Evolutionary conservation across 2,329 filamentous ascomycete species (phyloP), one percentile per base, ranked within the genome.

Genomic region (Exophiala calicioides): DNA sequence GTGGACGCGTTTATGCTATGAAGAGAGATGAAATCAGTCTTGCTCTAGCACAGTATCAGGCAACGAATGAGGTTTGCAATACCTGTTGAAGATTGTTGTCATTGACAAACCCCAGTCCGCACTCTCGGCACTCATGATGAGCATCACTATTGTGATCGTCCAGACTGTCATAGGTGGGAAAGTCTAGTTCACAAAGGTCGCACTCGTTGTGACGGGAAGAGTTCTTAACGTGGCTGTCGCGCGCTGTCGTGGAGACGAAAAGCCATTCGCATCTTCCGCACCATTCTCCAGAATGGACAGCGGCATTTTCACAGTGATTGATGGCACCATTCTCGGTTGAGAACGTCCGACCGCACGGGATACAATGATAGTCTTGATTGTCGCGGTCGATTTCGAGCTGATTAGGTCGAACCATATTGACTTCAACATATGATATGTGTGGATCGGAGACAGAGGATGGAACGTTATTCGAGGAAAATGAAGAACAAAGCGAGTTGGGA

Each of bases 1-100:
- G 37, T 61, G 59, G 15, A 31, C 30, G 29, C 52, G 51, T 20
- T 51, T 31, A 41, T 62, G 60, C 60, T 60, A 24, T 16, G 8
- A 10, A 33, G n/a, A 31, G 12, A 18, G 32, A 4, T 18, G 8
- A 15, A 31, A 20, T 36, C 24, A 38, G 35, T 16, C 15, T n/a
- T 5, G 15, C 5, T 20, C n/a, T 13, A 31, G 29, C 32, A n/a
- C 8, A 8, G 20, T 16, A 21, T 18, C 13, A 4, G 12, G 7
- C 35, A 20, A 27, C 23, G 7, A 10, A 8, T 23, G 18, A 9
- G 9, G 15, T 9, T 16, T 9, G 12, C 24, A 33, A 34, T 44
- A 56, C 58, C 55, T 59, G 56, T 15, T 45, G 31, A 10, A 41
- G 35, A 35, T 58, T 41, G 35, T 60, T 58, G 18, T 45, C 35